These are phyloP conservation scores for Colletotrichum noveboracense DNA, from an alignment of 2,329 filamentous ascomycete genomes.

Conservation along the genomic window DNA sequence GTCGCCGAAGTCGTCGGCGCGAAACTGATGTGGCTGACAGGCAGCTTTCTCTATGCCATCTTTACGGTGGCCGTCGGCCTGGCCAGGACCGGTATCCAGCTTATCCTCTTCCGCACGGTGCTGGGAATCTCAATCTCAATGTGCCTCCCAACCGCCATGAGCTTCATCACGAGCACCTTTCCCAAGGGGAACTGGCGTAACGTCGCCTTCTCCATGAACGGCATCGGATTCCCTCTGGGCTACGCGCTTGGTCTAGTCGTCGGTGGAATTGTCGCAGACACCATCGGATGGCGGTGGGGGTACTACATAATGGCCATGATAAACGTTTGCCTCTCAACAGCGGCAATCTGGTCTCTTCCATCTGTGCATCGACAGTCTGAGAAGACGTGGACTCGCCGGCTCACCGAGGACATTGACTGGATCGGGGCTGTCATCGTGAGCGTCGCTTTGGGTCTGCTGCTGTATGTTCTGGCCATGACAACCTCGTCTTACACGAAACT, in stretches of 20 bases:
- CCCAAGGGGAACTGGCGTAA: conserved; percentile 41
- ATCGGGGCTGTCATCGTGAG: conserved; percentile 51
- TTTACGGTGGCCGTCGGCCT: conserved; percentile 40
- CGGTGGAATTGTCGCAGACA: conserved; percentile 53
- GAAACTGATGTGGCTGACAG: conserved; percentile 36
- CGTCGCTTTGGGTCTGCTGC: conserved; percentile 50
- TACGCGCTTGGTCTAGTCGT: conserved; percentile 55
- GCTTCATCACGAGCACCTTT: conserved; percentile 41
- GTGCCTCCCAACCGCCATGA: conserved; percentile 41
- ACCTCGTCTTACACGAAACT: conserved; percentile 44
- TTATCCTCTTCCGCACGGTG: conserved; percentile 40
- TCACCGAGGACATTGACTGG: conserved; percentile 56
- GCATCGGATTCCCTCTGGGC: conserved; percentile 50
- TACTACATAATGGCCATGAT: conserved; percentile 46
- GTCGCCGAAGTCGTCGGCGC: conserved; percentile 41
- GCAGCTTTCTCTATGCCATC: conserved; percentile 34
- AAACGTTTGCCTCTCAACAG: conserved; percentile 38
- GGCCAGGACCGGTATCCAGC: conserved; percentile 35
- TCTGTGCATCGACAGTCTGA: conserved; percentile 24
- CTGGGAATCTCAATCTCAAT: conserved; percentile 41
- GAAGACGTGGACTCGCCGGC: conserved; percentile 29
- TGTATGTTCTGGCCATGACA: conserved; percentile 55
- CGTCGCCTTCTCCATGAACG: conserved; percentile 47
- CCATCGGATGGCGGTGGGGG: conserved; percentile 51
- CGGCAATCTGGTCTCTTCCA: conserved; percentile 42